Base-by-base conservation (phyloP, 176 grass and related monocot species). In the Guadua angustifolia region DNA sequence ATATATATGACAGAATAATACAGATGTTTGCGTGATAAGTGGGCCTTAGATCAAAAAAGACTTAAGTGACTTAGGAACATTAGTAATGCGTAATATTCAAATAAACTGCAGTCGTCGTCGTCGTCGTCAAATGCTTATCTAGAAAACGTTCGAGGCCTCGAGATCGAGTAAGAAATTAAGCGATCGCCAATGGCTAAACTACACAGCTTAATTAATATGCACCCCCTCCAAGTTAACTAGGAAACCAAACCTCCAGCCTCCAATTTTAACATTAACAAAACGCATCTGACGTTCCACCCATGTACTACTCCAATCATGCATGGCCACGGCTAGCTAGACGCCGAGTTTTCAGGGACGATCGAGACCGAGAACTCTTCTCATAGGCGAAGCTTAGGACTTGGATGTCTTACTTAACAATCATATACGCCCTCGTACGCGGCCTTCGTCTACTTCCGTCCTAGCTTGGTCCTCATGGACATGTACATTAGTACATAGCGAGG, bases 381-480 rank as follows among this genome's bases (percentile, higher is more conserved):
- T 73, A 73, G 25, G 71, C 46, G 24, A 29, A 52, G 46, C n/a
- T 52, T 52, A 49, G 69, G 15, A 52, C 71, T 19, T 18, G 25
- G 15, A 33, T 52, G 25, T 73, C 1, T 18, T 3, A 73, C 24
- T 52, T 51, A 33, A 29, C 16, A 10, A 51, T 33, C 15, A 73
- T 50, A 0, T 24, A 72, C 5, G 5, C 0, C 24, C 29, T 49
- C 78, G 71, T 82, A 82, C 71, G 60, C 78, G 69, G 10, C 52
- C 16, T 9, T 29, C 6, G 59, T 55, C 82, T 43, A 53, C 26
- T 35, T 67, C 2, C 5, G 0, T 10, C 19, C 13, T 75, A 77
- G 65, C 50, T 51, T 69, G 72, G 82, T 86, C 84, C 84, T 52
- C 46, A 5, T 39, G 16, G 13, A 66, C 15, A 36, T 63, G 11